phyloP scores from a whole-genome alignment of 345 rosid genomes.

The Adansonia digitata region DNA sequence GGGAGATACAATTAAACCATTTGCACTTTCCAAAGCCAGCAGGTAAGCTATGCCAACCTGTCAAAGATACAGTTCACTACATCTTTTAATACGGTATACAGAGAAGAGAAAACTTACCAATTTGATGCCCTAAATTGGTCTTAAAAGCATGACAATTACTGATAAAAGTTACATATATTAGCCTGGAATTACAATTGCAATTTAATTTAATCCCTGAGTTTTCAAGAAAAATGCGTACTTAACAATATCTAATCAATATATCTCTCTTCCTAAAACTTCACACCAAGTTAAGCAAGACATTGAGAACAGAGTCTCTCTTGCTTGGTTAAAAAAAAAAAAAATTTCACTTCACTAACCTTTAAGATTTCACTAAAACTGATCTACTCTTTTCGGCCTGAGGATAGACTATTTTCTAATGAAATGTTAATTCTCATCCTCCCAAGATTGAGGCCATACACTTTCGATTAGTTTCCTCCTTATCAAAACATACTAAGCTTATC shows the following conservation, averaged over 20 bases:
- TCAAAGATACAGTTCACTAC: constrained; percentile 15
- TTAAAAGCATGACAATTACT: background rate
- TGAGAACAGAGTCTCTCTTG: too few relatives aligned
- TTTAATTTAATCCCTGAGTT: background rate
- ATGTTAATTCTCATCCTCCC: background rate
- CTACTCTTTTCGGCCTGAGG: background rate
- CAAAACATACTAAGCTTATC: background rate
- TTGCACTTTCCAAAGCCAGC: constrained; percentile 85
- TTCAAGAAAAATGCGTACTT: background rate
- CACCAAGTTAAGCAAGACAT: too few relatives aligned
- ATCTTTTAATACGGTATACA: background rate
- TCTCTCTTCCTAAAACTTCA: too few relatives aligned
- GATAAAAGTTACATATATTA: background rate
- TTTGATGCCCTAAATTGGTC: background rate
- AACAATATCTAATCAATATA: background rate
- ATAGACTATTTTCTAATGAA: background rate
- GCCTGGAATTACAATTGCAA: background rate
- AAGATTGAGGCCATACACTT: background rate
- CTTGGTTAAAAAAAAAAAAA: too few relatives aligned
- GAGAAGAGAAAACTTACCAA: background rate
- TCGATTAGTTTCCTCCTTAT: background rate
- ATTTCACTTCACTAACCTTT: too few relatives aligned
- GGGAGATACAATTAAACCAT: constrained; percentile 53
- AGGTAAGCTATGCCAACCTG: constrained; percentile 92
- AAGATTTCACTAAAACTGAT: background rate